Evolutionary conservation across 257 asterid species (phyloP).

Genomic region (Rehmannia glutinosa): DNA sequence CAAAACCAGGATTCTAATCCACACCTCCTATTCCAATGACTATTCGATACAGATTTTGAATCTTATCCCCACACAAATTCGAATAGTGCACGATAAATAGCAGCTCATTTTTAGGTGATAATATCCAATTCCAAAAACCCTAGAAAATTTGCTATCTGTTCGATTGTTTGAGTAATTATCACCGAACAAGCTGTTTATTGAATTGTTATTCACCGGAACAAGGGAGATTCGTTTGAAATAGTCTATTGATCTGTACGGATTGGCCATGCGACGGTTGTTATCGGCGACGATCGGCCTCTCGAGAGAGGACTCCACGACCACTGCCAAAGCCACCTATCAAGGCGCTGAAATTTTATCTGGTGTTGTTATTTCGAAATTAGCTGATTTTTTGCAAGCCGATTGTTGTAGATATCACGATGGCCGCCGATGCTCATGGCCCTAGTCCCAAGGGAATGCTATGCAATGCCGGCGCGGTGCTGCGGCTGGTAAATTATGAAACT

Average conservation of each 20-base stretch:
- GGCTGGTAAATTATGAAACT: conserved; percentile 51
- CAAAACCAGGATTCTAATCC: not conserved
- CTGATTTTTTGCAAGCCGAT: conserved; percentile 17
- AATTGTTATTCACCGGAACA: not conserved
- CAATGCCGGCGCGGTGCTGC: conserved; percentile 97
- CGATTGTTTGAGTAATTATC: conserved; percentile 2
- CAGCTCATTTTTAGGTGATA: not conserved
- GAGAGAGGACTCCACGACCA: conserved; percentile 56
- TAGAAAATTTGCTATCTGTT: conserved; percentile 1
- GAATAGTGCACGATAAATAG: not conserved
- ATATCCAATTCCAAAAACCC: conserved; percentile 8
- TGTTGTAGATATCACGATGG: conserved; percentile 42
- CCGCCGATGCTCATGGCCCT: conserved; percentile 60
- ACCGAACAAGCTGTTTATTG: not conserved
- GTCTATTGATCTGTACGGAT: conserved; percentile 28
- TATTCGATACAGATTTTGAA: conserved; percentile 21
- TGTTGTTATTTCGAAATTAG: conserved; percentile 8
- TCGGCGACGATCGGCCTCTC: conserved; percentile 68
- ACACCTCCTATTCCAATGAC: not conserved
- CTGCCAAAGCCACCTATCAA: conserved; percentile 17
- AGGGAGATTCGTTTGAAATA: conserved; percentile 14
- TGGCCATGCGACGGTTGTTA: conserved; percentile 91
- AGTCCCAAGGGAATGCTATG: conserved; percentile 68
- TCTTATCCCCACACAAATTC: conserved; percentile 25
- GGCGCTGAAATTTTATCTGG: conserved; percentile 20